phyloP scores from a whole-genome alignment of 495 filamentous ascomycete species.

The Bombardia bombarda region DNA sequence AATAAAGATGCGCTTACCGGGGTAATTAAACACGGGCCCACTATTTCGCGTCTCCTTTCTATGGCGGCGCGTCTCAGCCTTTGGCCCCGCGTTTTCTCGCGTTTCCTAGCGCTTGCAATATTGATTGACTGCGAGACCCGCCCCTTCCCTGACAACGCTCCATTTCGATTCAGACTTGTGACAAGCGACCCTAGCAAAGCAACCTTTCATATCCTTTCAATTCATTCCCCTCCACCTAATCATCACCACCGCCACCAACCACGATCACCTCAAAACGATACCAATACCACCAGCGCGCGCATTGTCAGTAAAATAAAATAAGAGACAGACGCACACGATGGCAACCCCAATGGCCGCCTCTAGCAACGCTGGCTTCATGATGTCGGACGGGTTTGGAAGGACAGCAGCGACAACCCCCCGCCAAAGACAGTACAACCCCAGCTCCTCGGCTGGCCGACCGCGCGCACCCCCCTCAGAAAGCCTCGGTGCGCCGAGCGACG shows the following conservation, averaged over 20 bases:
- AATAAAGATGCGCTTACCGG: conserved; percentile 5
- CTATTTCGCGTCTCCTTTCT: conserved; percentile 9
- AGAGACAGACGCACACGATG: conserved; percentile 13
- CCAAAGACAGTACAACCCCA: conserved; percentile 21
- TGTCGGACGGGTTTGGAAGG: conserved; percentile 33
- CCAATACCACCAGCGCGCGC: background rate
- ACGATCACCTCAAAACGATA: conserved; percentile 2
- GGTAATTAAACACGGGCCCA: conserved; percentile 15
- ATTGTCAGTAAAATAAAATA: background rate
- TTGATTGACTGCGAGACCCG: conserved; percentile 15
- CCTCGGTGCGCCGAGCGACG: conserved; percentile 53
- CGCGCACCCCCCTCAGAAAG: conserved; percentile 61
- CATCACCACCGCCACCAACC: no score
- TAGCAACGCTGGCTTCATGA: conserved; percentile 36
- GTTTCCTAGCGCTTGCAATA: conserved; percentile 13
- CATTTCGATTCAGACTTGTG: no score
- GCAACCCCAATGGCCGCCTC: conserved; percentile 29
- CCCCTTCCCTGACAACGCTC: background rate
- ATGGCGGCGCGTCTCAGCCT: conserved; percentile 5
- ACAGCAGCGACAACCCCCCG: conserved; percentile 25
- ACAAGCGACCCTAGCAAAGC: no score
- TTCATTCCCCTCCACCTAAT: no score
- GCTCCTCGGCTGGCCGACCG: conserved; percentile 51
- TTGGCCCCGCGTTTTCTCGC: conserved; percentile 25
- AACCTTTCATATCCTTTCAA: no score